These are phyloP conservation scores for Rhynchosporium agropyri DNA, from an alignment of 2,329 filamentous ascomycete genomes.

Conservation along the genomic window DNA sequence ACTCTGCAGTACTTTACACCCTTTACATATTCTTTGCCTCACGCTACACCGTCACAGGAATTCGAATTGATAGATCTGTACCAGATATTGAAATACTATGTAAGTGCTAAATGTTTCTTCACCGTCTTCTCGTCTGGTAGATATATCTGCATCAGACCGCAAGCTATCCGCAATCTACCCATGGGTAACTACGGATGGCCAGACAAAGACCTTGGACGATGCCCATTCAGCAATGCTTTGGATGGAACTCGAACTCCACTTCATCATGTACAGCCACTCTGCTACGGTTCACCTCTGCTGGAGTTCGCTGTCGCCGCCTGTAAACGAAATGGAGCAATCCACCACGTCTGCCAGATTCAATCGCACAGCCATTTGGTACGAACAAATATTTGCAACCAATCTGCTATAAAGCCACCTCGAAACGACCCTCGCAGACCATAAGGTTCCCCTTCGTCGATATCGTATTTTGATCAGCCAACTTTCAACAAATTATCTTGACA, in stretches of 20 bases:
- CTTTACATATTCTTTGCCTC: neutral
- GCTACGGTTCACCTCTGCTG: neutral
- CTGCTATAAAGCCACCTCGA: neutral
- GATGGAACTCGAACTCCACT: neutral
- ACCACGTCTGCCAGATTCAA: constrained; percentile 4
- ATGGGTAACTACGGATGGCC: neutral
- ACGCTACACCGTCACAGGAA: neutral
- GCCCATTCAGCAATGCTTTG: neutral
- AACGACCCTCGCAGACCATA: neutral
- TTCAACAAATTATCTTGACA: neutral
- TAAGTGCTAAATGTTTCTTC: constrained; percentile 28
- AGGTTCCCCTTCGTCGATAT: neutral
- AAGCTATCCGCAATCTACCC: constrained; percentile 5
- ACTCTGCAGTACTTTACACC: neutral
- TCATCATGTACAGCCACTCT: neutral
- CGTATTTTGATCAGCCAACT: neutral
- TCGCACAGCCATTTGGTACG: neutral
- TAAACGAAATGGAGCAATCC: neutral
- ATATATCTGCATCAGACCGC: constrained; percentile 22
- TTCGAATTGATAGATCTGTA: constrained; percentile 4
- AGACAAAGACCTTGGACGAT: neutral
- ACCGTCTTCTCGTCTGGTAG: constrained; percentile 15
- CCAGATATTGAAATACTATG: constrained; percentile 19
- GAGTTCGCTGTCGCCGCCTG: neutral
- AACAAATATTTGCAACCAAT: constrained; percentile 2